Conservation (phyloP, 2,329 filamentous ascomycete genomes). For the Blumeriella jaapii region DNA sequence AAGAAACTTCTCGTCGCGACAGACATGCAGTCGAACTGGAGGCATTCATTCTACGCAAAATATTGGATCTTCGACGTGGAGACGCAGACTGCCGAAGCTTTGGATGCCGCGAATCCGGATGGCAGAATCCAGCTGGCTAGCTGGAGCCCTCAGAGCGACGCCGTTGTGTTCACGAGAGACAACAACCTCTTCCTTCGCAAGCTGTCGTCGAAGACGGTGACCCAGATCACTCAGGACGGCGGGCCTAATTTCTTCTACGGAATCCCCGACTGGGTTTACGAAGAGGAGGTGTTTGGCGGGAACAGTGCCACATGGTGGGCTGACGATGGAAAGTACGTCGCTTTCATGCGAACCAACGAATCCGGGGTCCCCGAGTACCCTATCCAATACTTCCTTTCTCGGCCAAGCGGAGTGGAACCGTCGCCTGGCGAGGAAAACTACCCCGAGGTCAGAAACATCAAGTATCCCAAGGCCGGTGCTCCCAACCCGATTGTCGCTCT, state of each 20-base stretch:
- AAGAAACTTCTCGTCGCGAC: conserved; percentile 79
- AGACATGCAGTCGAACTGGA: conserved; percentile 64
- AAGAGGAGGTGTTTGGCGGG: conserved; percentile 67
- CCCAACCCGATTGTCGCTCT: conserved; percentile 86
- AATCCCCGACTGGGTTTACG: conserved; percentile 94
- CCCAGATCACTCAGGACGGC: conserved; percentile 73
- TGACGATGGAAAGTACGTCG: conserved; percentile 74
- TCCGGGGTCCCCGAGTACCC: conserved; percentile 84
- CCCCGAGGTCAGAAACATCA: conserved; percentile 82
- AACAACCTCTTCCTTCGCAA: conserved; percentile 85
- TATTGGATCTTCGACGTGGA: conserved; percentile 93
- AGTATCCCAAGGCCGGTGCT: conserved; percentile 92
- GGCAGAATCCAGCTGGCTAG: conserved; percentile 69
- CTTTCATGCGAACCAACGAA: conserved; percentile 90
- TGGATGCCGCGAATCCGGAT: conserved; percentile 57
- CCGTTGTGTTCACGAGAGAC: conserved; percentile 76
- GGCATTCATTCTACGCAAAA: conserved; percentile 73
- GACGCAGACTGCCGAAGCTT: conserved; percentile 62
- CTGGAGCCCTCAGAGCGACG: conserved; percentile 82
- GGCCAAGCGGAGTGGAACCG: conserved; percentile 65
- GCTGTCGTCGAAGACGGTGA: conserved; percentile 31
- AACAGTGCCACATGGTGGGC: conserved; percentile 94
- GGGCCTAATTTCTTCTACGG: conserved; percentile 87
- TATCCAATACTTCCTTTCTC: conserved; percentile 82
- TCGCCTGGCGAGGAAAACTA: conserved; percentile 70